These are phyloP conservation scores for Pharnaceum exiguum DNA, from an alignment of 148 eudicot species.

Conservation along the genomic window DNA sequence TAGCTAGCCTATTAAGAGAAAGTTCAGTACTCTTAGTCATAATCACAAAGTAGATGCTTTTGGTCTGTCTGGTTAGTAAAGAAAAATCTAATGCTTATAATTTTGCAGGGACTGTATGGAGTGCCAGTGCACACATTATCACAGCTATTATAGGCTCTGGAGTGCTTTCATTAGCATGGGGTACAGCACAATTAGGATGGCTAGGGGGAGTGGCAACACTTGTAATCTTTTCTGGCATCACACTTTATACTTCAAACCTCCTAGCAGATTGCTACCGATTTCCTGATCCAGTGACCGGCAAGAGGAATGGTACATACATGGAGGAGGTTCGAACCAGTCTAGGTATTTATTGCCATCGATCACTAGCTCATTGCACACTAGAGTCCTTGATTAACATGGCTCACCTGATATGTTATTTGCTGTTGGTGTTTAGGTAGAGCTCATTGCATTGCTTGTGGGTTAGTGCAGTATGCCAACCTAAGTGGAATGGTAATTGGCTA, in stretches of 20 bases:
- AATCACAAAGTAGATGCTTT: no score
- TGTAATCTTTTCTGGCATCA: slow-evolving; percentile 39
- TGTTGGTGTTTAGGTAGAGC: slow-evolving; percentile 31
- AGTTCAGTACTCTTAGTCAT: no score
- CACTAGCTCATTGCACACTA: not conserved
- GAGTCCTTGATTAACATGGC: not conserved
- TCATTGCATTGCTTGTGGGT: slow-evolving; percentile 46
- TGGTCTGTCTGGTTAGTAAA: not conserved
- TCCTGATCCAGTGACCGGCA: slow-evolving; percentile 47
- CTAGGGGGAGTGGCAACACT: slow-evolving; percentile 44
- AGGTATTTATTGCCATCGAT: slow-evolving; percentile 29
- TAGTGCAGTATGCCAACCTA: slow-evolving; percentile 51
- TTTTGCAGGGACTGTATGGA: slow-evolving; percentile 50
- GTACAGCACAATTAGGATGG: slow-evolving; percentile 75
- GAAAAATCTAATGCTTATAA: not conserved
- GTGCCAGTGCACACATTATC: slow-evolving; percentile 66
- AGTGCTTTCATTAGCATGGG: slow-evolving; percentile 71
- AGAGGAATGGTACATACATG: slow-evolving; percentile 51
- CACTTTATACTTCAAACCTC: slow-evolving; percentile 49
- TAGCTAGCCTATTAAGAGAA: no score
- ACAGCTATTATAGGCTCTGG: slow-evolving; percentile 77
- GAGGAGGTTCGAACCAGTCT: slow-evolving; percentile 47
- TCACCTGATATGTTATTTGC: not conserved
- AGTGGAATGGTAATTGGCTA: slow-evolving; percentile 63
- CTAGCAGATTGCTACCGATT: slow-evolving; percentile 63